Evolutionary conservation across 2,329 filamentous ascomycete genomes (phyloP), one percentile per base, ranked within the genome.

Genomic region (Arthrocladium fulminans): DNA sequence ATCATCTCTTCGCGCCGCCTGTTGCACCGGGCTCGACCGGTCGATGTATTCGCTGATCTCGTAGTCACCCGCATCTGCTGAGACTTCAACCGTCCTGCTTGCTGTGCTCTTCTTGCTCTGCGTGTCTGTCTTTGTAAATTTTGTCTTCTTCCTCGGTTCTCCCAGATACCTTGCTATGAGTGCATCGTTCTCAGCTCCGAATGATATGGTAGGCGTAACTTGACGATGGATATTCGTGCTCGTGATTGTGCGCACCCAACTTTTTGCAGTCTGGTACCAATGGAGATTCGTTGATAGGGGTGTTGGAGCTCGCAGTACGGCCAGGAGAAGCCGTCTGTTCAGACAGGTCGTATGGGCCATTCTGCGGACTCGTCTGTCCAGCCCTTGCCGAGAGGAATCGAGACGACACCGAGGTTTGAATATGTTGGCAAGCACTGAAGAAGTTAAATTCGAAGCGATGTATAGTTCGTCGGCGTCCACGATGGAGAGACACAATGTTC

Each of bases 1-100:
- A 6, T 12, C 32, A 12, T 3, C 3, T 35, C 3, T 17, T 35
- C n/a, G 19, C 19, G 32, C 3, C 12, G 32, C 32, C 32, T 13
- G 3, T 35, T 13, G 32, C n/a, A n/a, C 6, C 37, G 32, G 34
- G 2, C 13, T 27, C 22, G 44, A 47, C 12, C 44, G 32, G 20
- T 47, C 44, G n/a, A 47, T 29, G 34, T 22, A 39, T 4, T 35
- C 44, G 34, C 34, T 35, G 12, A 47, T 47, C 34, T 47, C 44
- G 34, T 38, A 47, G n/a, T 27, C 32, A 15, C 39, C 44, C 6
- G 32, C 22, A 2, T 15, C 22, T n/a, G 15, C 32, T 6, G 44
- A 15, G 3, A n/a, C 9, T 3, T 2, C 22, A 29, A 35, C 29
- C 17, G 20, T 19, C 4, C 17, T n/a, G 34, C 6, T 5, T 19